Percentiles rank a stretch among this genome's conserved stretches.
Conservation (phyloP, 2,329 filamentous ascomycete genomes). For the Hypoxylon sp. region DNA sequence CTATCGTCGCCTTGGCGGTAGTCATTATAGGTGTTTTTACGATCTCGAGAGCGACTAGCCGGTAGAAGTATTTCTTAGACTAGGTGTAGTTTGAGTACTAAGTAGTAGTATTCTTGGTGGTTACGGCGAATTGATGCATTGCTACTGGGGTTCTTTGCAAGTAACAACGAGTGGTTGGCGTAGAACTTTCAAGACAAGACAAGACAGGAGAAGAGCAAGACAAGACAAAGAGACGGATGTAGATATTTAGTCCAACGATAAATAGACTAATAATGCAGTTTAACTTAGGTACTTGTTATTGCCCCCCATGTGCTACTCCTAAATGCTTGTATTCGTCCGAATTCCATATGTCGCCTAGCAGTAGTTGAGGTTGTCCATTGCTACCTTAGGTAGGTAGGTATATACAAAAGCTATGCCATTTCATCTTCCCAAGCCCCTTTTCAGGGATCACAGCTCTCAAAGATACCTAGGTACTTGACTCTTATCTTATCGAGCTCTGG, state of each 20-base stretch:
- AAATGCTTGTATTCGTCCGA: not conserved
- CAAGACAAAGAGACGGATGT: conserved; percentile 14
- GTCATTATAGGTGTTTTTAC: conserved; percentile 95
- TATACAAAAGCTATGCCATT: not conserved
- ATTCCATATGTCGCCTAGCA: not conserved
- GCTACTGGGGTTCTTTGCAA: conserved; percentile 29
- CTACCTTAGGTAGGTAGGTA: not conserved
- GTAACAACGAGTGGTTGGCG: conserved; percentile 4
- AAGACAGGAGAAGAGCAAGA: too few species aligned
- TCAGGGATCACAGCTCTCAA: not conserved
- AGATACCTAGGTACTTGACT: not conserved
- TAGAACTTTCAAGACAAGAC: not conserved
- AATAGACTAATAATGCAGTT: conserved; percentile 31
- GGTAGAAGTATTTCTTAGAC: conserved; percentile 52
- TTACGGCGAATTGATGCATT: conserved; percentile 21
- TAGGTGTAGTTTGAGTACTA: not conserved
- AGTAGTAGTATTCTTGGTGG: conserved; percentile 2
- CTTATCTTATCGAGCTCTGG: not conserved
- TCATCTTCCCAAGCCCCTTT: not conserved
- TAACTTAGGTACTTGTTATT: not conserved
- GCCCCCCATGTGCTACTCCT: not conserved
- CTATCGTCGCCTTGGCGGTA: conserved; percentile 93
- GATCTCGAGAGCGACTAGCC: conserved; percentile 75
- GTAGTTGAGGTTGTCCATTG: not conserved
- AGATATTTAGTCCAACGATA: conserved; percentile 30